Base-by-base conservation (phyloP, 768 basidiomycete species). In the Brasilioporus rufonigricans region DNA sequence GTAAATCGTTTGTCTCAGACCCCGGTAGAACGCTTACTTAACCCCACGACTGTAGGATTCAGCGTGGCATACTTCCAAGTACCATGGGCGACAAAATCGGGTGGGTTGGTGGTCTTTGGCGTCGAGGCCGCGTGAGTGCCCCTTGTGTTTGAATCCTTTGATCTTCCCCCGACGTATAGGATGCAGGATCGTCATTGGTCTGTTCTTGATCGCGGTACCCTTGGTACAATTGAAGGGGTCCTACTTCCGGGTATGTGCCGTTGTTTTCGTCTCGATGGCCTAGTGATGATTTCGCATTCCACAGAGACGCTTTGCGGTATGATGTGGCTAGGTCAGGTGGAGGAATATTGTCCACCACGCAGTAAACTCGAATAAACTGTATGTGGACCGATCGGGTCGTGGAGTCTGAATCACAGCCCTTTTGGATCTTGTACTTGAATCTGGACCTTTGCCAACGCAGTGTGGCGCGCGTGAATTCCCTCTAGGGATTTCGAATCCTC, bases 51-150 rank as follows among this genome's bases (percentile, higher is more conserved):
- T 13, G 24, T 26, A 69, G 71, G 74, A 9, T 76, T 77, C 43
- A 53, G 64, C 11, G 72, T 76, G 38, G 75, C 75, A 10, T 76
- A 69, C 58, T 77, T 72, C 50, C 75, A 76, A 55, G 70, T 77
- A 16, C 71, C 72, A 0, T 76, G 75, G 76, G 65, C 76, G 19
- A 64, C 63, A 5, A 64, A 65, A 51, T 57, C 67, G 24, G 75
- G 75, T 29, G 71, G 64, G 5, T 54, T 75, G 23, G 56, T 63
- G 31, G 71, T 73, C 18, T 67, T 69, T 55, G 76, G 76, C 14
- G 65, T 66, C 33, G 76, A 76, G 56, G 74, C 75, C 40, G 70
- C 71, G 64, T 73, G 51, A 44, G 74, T 70, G 33, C 10, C 39
- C 29, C 5, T 35, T 13, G 1, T 0, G 1, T 33, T 36, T 32